Base-by-base conservation (phyloP, 1,284 basidiomycete species). In the Sphaerobolus stellatus region DNA sequence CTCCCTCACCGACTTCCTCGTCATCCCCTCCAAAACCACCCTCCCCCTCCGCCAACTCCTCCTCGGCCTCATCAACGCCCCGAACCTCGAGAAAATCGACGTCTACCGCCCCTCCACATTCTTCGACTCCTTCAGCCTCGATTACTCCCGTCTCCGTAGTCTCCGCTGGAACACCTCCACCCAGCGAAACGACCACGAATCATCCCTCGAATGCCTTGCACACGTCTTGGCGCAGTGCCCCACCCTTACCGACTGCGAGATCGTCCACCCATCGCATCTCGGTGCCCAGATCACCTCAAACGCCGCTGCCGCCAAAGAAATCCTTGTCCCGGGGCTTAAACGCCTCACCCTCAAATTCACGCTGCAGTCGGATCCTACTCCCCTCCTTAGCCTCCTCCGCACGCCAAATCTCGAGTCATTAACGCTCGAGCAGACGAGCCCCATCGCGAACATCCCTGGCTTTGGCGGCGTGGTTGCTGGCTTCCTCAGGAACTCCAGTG, bases 221-320 rank as follows among this genome's bases (percentile, higher is more conserved):
- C 31, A 34, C 2, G 33, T 54, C 13, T 27, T 54, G n/a, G 30
- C 16, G 18, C 31, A 34, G 20, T 54, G 46, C 20, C 31, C 44
- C 25, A 47, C 47, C 52, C 44, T 54, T 25, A 46, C 47, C 28
- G 52, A 54, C n/a, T 48, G 44, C 45, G 45, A 54, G 33, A 38
- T 54, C 14, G 34, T 36, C 14, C 52, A 48, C 13, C 46, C 46
- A 16, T 29, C 52, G 11, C 34, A 50, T 16, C 22, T 38, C 5
- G 13, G 8, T 2, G n/a, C 18, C 5, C 31, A 34, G 1, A 16
- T 41, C 30, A 29, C 8, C 11, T 28, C 24, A 13, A 14, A 27
- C 8, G 25, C 30, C 4, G 33, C n/a, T 2, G 33, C 41, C 11
- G 22, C 41, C 13, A 43, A 43, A 24, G 3, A 13, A 9, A 43